These are phyloP conservation scores for Trichoderma sp. DNA, from an alignment of 2,329 filamentous ascomycete species.

Conservation along the genomic window DNA sequence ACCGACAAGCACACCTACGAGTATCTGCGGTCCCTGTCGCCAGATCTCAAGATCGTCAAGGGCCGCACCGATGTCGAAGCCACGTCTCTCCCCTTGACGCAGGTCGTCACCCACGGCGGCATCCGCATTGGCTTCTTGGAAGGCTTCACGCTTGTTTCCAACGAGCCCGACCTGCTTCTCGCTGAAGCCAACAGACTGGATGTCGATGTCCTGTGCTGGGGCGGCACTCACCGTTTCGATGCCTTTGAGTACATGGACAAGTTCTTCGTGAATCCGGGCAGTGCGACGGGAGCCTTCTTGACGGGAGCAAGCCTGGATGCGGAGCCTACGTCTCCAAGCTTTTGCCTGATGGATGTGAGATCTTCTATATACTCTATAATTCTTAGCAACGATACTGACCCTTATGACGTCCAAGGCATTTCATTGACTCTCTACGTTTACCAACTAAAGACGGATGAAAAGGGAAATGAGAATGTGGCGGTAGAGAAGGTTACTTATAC, in stretches of 20 bases:
- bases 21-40: conserved; percentile 73
- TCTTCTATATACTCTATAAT: background rate
- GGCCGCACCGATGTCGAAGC: conserved; percentile 68
- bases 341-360: conserved; percentile 97
- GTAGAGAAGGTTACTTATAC: conserved; percentile 87
- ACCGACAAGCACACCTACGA: conserved; percentile 80
- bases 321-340: conserved; percentile 84
- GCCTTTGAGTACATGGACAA: conserved; percentile 74
- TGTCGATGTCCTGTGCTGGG: conserved; percentile 69
- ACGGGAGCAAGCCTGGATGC: conserved; percentile 58
- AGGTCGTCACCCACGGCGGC: conserved; percentile 66
- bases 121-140: conserved; percentile 68
- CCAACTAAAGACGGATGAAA: conserved; percentile 74
- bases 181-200: conserved; percentile 69
- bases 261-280: conserved; percentile 71
- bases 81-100: conserved; percentile 63
- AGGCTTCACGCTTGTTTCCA: conserved; percentile 67
- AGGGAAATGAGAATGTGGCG: conserved; percentile 75
- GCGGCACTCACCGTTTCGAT: conserved; percentile 68
- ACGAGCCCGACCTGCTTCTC: conserved; percentile 65
- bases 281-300: conserved; percentile 64
- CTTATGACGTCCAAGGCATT: conserved; percentile 74
- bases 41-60: conserved; percentile 70
- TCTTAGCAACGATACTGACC: conserved; percentile 27
- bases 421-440: conserved; percentile 96